Percentiles rank a stretch among this genome's conserved stretches.
These are phyloP conservation scores for Blakeslea trispora DNA, from an alignment of 371 early-diverging fungal genomes.

Conservation along the genomic window DNA sequence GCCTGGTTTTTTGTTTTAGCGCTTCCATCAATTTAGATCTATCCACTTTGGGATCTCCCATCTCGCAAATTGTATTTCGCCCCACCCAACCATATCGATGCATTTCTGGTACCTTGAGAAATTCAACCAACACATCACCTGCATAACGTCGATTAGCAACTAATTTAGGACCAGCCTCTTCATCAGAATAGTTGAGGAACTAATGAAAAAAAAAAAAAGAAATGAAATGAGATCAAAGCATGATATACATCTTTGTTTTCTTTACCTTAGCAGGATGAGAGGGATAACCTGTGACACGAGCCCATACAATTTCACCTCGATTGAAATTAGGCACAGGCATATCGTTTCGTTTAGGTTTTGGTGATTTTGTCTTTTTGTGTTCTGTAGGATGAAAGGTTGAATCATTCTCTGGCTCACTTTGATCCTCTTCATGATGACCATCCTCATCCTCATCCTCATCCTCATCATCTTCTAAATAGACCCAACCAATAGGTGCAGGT, in stretches of 20 bases:
- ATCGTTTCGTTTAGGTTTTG: constrained; percentile 7
- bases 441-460: constrained; percentile 1
- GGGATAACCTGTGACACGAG: constrained; percentile 47
- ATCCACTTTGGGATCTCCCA: constrained; percentile 41
- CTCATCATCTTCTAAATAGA: constrained; percentile 15
- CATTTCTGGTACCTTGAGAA: constrained; percentile 25
- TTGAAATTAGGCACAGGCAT: constrained; percentile 14
- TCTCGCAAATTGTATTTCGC: constrained; percentile 23
- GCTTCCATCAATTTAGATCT: constrained; percentile 32
- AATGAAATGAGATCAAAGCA: no score
- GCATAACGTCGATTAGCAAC: constrained; percentile 10
- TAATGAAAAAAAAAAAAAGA: neutral
- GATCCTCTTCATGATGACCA: neutral
- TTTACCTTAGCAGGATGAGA: constrained; percentile 51
- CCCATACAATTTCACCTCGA: constrained; percentile 46
- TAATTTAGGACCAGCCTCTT: constrained; percentile 12
- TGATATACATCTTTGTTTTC: neutral
- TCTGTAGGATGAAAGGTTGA: neutral
- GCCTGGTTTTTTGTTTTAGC: constrained; percentile 24
- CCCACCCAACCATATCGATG: constrained; percentile 49
- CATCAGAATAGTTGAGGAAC: constrained; percentile 11
- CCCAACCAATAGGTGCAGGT: constrained; percentile 24
- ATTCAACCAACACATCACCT: constrained; percentile 20
- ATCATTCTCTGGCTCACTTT: no score
- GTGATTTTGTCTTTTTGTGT: neutral